Base-by-base conservation (phyloP, 2,329 filamentous ascomycete genomes). In the Coniochaeta sp. region DNA sequence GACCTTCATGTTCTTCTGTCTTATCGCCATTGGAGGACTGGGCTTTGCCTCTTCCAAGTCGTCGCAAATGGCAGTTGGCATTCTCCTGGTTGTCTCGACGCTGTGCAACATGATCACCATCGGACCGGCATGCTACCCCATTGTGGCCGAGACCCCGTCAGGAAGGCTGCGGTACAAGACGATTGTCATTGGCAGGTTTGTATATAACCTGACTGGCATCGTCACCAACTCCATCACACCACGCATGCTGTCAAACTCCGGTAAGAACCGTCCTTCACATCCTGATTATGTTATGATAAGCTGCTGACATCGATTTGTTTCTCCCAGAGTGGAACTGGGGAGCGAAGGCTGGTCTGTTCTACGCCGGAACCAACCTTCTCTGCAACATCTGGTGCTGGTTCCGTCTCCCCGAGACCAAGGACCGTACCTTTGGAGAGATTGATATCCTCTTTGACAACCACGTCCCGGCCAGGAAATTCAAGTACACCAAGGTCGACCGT, bases 1-100 rank as follows among this genome's bases (percentile, higher is more conserved):
- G 52, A 55, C 60, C 0, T 63, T 70, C 51, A 70, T 72, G 67
- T 69, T 72, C 50, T 57, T 65, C 35, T 65, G 66, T 26, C 65
- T 71, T 4, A 47, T 68, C 10, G 59, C 60, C 16, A 68, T 69
- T n/a, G 67, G 67, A 3, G 62, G 60, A 4, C 62, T 68, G 1
- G 63, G 64, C 13, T 65, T 61, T 49, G 53, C 57, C 3, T 28
- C 53, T 5, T 51, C 56, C 22, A 57, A 51, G 14, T 27, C 56
- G 28, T 50, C 60, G 3, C 53, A 65, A 48, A 31, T 65, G 28
- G 68, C 67, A 2, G 58, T 71, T 13, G 68, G 65, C 1, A 61
- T 68, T 1, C 48, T 66, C 1, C 51, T 67, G 6, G 61, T 67
- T 5, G 56, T 65, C 3, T 66, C 62, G 1, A 67, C 62, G 1